Conservation (phyloP, 179 eudicot genomes). For the Beta corolliflora region DNA sequence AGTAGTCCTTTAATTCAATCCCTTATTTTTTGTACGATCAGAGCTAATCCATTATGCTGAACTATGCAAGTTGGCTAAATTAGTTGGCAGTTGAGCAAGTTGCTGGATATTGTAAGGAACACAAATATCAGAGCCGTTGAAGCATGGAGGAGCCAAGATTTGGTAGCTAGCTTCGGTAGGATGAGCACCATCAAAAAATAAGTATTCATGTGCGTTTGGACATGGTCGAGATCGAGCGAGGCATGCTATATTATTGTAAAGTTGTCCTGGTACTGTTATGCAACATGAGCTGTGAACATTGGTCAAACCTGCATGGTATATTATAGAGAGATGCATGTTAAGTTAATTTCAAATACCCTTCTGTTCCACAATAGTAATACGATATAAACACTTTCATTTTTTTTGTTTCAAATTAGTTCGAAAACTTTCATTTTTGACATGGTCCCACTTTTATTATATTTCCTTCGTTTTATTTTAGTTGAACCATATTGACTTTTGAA, state of each 20-base stretch:
- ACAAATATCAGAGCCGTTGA: not conserved
- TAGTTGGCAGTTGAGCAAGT: constrained; percentile 2
- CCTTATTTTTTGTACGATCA: no score
- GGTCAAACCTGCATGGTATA: not conserved
- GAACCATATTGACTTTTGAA: no score
- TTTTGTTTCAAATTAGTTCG: no score
- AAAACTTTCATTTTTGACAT: no score
- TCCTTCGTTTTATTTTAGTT: no score
- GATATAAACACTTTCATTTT: no score
- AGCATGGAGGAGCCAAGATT: constrained; percentile 3
- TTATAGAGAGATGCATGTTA: not conserved
- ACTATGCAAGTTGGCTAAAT: not conserved
- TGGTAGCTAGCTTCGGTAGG: constrained; percentile 6
- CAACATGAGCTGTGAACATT: constrained; percentile 19
- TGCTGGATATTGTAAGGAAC: constrained; percentile 11
- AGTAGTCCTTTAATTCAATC: no score
- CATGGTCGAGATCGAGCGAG: not conserved
- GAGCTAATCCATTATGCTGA: not conserved
- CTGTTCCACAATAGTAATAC: no score
- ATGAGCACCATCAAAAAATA: constrained; percentile 27
- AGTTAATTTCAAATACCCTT: no score
- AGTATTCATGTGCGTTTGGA: not conserved
- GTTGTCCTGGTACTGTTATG: not conserved
- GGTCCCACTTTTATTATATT: no score
- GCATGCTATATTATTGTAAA: not conserved